Conservation (phyloP, 805 yeast genomes). For the Yarrowia bubula region DNA sequence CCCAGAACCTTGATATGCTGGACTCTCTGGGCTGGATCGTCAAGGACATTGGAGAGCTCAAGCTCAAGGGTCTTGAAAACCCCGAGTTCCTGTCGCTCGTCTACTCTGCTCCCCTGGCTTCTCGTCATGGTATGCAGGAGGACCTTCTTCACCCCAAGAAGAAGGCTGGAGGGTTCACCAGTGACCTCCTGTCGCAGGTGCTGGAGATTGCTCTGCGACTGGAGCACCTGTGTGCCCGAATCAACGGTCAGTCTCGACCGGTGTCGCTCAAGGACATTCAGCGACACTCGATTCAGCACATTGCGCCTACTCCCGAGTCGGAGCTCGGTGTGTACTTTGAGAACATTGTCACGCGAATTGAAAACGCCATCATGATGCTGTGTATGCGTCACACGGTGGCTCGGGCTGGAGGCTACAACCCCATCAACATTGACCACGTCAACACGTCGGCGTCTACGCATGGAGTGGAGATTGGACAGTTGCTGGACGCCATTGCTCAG, state of each 20-base stretch:
- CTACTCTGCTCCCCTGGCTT: conserved; percentile 63
- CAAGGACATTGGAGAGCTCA: conserved; percentile 75
- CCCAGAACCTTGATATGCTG: conserved; percentile 61
- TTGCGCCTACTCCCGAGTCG: conserved; percentile 34
- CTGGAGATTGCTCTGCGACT: conserved; percentile 29
- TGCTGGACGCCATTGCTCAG: not conserved
- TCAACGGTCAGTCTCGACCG: conserved; percentile 26
- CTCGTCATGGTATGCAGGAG: conserved; percentile 43
- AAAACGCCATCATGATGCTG: conserved; percentile 37
- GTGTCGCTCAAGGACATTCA: conserved; percentile 17
- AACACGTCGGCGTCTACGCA: conserved; percentile 18
- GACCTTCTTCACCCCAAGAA: conserved; percentile 15
- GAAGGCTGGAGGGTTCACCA: conserved; percentile 17
- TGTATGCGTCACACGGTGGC: conserved; percentile 32
- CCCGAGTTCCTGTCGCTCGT: conserved; percentile 82
- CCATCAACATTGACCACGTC: conserved; percentile 15
- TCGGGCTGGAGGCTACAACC: not conserved
- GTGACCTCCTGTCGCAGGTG: conserved; percentile 3
- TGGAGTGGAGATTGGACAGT: conserved; percentile 16
- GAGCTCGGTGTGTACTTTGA: conserved; percentile 35
- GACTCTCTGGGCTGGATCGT: conserved; percentile 68
- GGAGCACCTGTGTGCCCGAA: conserved; percentile 33
- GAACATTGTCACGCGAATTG: conserved; percentile 38
- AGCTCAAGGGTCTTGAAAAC: conserved; percentile 89
- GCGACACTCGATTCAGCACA: conserved; percentile 20